Conservation (phyloP, 805 yeast genomes). For the Spathaspora boniae region DNA sequence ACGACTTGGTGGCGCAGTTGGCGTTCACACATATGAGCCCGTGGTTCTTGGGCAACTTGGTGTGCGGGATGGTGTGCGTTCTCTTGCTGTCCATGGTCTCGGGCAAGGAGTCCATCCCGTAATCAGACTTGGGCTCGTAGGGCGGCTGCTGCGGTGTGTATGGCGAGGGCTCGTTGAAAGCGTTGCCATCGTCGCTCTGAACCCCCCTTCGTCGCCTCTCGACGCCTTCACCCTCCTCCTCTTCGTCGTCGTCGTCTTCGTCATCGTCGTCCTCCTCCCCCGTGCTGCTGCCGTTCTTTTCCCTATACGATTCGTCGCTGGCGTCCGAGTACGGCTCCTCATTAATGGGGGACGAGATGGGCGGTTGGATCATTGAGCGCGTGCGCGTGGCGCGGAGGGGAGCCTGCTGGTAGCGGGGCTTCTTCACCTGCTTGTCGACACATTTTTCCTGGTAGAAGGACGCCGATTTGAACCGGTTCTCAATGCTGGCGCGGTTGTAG, state of each 20-base stretch:
- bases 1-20: slow-evolving; percentile 35
- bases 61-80: slow-evolving; percentile 38
- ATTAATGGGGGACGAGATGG: slow-evolving; percentile 41
- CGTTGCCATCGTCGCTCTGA: too few species aligned
- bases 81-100: slow-evolving; percentile 43
- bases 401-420: slow-evolving; percentile 10
- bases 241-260: slow-evolving; percentile 24
- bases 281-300: slow-evolving; percentile 3
- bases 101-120: slow-evolving; percentile 15
- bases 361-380: slow-evolving; percentile 40
- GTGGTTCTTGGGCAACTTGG: slow-evolving; percentile 36
- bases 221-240: slow-evolving; percentile 25
- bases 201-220: too few species aligned
- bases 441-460: slow-evolving; percentile 40
- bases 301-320: slow-evolving; percentile 34
- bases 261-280: slow-evolving; percentile 17
- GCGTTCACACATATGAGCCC: slow-evolving; percentile 39
- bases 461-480: slow-evolving; percentile 44
- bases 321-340: slow-evolving; percentile 34
- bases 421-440: slow-evolving; percentile 33
- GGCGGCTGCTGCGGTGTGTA: slow-evolving; percentile 42
- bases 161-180: slow-evolving; percentile 30
- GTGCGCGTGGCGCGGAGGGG: slow-evolving; percentile 38
- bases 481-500: slow-evolving; percentile 38
- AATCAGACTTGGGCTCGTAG: slow-evolving; percentile 18